Conservation (phyloP, 345 rosid genomes). For the Orychophragmus violaceus region DNA sequence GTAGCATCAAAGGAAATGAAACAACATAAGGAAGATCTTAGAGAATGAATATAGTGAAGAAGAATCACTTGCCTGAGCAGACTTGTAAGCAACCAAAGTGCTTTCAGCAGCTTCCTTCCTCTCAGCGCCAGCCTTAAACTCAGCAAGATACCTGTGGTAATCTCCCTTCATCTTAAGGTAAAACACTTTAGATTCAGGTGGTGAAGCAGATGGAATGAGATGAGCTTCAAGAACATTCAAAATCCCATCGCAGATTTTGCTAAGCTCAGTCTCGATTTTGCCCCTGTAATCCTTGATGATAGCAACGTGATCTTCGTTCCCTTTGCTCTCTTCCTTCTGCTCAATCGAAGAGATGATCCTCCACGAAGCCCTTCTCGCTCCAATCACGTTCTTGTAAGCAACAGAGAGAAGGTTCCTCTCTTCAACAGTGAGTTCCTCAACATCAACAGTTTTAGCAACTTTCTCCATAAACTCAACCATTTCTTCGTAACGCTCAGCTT, state of each 20-base stretch:
- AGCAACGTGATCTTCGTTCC: constrained; percentile 78
- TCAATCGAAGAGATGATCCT: constrained; percentile 97
- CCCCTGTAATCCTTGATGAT: constrained; percentile 88
- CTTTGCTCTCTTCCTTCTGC: constrained; percentile 99
- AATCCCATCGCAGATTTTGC: constrained; percentile 94
- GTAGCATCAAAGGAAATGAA: not conserved
- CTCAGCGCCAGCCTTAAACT: constrained; percentile 88
- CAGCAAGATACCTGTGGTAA: constrained; percentile 94
- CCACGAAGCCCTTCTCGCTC: constrained; percentile 98
- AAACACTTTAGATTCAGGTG: constrained; percentile 93
- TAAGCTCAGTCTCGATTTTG: constrained; percentile 77
- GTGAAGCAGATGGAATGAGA: constrained; percentile 77
- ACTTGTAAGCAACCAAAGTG: constrained; percentile 92
- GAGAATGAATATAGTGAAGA: too few relatives aligned
- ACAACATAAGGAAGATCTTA: not conserved
- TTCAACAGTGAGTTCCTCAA: constrained; percentile 83
- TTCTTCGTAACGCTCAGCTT: constrained; percentile 97
- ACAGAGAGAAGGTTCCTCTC: constrained; percentile 96
- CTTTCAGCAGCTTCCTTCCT: constrained; percentile 99
- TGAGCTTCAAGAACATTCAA: constrained; percentile 80
- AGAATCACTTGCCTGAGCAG: constrained; percentile 64
- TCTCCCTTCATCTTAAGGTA: constrained; percentile 98
- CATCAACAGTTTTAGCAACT: constrained; percentile 78
- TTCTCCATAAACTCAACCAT: constrained; percentile 99
- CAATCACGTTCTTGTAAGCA: constrained; percentile 96